These are phyloP conservation scores for Xylaria palmicola DNA, from an alignment of 495 filamentous ascomycete genomes.

Conservation along the genomic window DNA sequence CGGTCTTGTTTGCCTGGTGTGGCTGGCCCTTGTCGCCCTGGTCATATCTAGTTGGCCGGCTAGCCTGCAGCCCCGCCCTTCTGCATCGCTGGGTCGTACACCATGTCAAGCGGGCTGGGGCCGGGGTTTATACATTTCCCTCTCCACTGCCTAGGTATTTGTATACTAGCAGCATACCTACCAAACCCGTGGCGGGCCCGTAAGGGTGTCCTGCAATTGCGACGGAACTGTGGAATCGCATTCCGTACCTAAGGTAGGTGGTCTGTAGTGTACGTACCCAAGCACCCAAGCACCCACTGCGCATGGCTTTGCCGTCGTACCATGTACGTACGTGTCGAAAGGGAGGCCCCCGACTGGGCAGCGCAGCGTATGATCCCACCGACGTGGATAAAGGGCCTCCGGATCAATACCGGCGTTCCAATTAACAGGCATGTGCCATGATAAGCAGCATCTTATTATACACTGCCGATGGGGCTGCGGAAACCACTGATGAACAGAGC, in stretches of 20 bases:
- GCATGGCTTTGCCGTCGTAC: background rate
- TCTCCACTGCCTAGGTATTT: background rate
- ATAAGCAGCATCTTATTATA: too few relatives aligned
- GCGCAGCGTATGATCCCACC: slow-evolving; percentile 16
- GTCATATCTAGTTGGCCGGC: background rate
- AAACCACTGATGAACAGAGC: background rate
- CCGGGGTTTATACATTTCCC: background rate
- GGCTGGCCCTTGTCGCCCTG: background rate
- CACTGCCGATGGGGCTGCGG: background rate
- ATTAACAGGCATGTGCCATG: background rate
- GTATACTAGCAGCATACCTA: background rate
- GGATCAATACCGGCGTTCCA: background rate
- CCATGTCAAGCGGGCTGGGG: background rate
- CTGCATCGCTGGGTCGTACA: background rate
- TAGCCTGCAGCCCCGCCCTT: background rate
- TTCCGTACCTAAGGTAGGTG: background rate
- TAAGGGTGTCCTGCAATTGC: slow-evolving; percentile 1
- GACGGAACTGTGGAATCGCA: slow-evolving; percentile 1
- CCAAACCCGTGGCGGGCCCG: background rate
- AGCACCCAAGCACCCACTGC: background rate
- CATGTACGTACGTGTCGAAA: background rate
- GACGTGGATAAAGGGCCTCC: slow-evolving; percentile 9
- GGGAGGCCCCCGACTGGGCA: slow-evolving; percentile 13
- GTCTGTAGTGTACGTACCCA: too few relatives aligned
- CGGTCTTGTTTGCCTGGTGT: slow-evolving; percentile 4